Base-by-base conservation (phyloP, 169 alveolate species). In the Plasmodium cynomolgi region DNA sequence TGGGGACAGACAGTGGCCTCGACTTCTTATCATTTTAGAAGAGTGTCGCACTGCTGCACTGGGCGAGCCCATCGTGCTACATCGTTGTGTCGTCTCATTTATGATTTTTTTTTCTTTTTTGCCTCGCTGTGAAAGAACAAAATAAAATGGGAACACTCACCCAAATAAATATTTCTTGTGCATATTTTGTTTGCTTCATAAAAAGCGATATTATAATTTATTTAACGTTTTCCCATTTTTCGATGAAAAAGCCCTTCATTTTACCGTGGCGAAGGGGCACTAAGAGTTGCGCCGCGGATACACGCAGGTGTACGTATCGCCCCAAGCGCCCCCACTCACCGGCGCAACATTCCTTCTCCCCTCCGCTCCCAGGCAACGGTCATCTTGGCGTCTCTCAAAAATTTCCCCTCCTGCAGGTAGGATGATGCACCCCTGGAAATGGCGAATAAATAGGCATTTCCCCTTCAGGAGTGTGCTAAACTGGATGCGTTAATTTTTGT, bases 391-490 rank as follows among this genome's bases (percentile, higher is more conserved):
- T 54, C 93, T 54, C 93, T 86, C 31, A 86, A 86, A 77, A 86
- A 86, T 71, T 86, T 86, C 81, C 86, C 84, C 58, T 71, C 88
- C 39, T 86, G 93, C 86, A 86, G 86, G 93, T 86, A 86, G 31
- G 77, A 29, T 34, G 11, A 8, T n/a, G 29, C 81, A 8, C 58
- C 37, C 74, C 74, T 83, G 47, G 56, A 29, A 23, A 31, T 6
- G 29, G 26, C 13, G 20, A 29, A 68, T 68, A 13, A 68, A 20
- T 68, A 23, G 77, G 39, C 77, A 68, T 68, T 23, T 15, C 6
- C 77, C 39, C n/a, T 29, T 33, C 37, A 68, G 77, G 37, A 68
- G 37, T 68, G 77, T 68, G 1, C 5, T 68, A 20, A 23, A 5
- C 9, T 68, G 17, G 39, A 68, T 29, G 77, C 31, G n/a, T 68